Conservation (phyloP, 805 yeast genomes). For the Zygoascus bituminiphila region DNA sequence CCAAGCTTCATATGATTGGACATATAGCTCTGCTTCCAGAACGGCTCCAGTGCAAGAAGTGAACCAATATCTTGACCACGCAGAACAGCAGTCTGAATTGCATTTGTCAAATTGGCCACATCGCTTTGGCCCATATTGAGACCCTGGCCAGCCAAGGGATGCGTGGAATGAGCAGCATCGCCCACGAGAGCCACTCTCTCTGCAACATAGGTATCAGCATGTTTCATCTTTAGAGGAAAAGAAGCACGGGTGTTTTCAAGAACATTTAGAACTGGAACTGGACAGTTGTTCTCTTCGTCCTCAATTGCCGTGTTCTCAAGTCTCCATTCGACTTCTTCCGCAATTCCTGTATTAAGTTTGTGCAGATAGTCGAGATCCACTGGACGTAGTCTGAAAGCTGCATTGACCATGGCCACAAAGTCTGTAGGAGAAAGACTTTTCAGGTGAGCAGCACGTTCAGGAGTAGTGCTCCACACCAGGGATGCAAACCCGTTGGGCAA, state of each 20-base stretch:
- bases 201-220: slow-evolving; percentile 80
- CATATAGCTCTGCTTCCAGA: slow-evolving; percentile 75
- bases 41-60: slow-evolving; percentile 72
- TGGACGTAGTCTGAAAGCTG: slow-evolving; percentile 71
- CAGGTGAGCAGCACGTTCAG: slow-evolving; percentile 60
- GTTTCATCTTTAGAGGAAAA: slow-evolving; percentile 82
- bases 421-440: slow-evolving; percentile 49
- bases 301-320: slow-evolving; percentile 35
- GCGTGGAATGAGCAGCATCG: slow-evolving; percentile 97
- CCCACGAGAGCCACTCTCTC: slow-evolving; percentile 91
- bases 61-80: slow-evolving; percentile 89
- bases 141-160: slow-evolving; percentile 97
- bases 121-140: slow-evolving; percentile 96
- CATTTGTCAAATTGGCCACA: slow-evolving; percentile 59
- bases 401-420: slow-evolving; percentile 69
- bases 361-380: slow-evolving; percentile 71
- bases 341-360: slow-evolving; percentile 36
- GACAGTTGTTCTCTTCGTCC: slow-evolving; percentile 51
- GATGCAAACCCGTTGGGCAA: slow-evolving; percentile 82
- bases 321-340: slow-evolving; percentile 72
- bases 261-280: slow-evolving; percentile 55
- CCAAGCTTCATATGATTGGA: slow-evolving; percentile 75
- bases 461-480: slow-evolving; percentile 86
- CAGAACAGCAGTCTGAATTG: slow-evolving; percentile 59
- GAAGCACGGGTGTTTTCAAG: slow-evolving; percentile 64